A percentile compares a stretch with the other conserved stretches of the same genome.
phyloP scores from a whole-genome alignment of 2,329 filamentous ascomycete species.

The Sodiomyces alkalinus region DNA sequence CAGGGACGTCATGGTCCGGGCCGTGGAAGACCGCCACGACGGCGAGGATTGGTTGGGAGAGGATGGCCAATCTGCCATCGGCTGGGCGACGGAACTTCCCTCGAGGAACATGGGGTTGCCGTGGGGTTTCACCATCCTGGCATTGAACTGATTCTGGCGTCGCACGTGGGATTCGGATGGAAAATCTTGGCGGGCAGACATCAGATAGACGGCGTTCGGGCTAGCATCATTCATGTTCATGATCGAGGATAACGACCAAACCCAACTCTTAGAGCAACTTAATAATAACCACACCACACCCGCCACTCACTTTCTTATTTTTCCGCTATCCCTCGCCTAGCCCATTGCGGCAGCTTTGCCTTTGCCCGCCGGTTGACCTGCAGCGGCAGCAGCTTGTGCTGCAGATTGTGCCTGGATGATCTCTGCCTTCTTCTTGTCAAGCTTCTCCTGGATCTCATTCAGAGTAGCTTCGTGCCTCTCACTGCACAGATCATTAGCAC shows the following conservation, averaged over 20 bases:
- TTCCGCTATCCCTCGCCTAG: not conserved
- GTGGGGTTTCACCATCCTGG: slow-evolving; percentile 21
- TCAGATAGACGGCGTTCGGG: too few relatives aligned
- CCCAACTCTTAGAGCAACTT: too few relatives aligned
- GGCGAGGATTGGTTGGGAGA: slow-evolving; percentile 4
- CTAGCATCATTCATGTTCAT: too few relatives aligned
- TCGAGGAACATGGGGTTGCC: slow-evolving; percentile 20
- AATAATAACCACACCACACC: too few relatives aligned
- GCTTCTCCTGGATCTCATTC: slow-evolving; percentile 37
- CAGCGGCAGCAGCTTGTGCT: slow-evolving; percentile 25
- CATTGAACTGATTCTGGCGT: slow-evolving; percentile 20
- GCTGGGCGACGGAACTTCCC: slow-evolving; percentile 14
- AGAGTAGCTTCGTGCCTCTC: slow-evolving; percentile 33
- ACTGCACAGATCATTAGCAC: slow-evolving; percentile 8
- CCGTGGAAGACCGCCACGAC: slow-evolving; percentile 11
- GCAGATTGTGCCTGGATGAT: slow-evolving; percentile 41
- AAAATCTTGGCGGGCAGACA: not conserved
- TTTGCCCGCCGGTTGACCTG: too few relatives aligned
- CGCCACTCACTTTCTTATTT: not conserved
- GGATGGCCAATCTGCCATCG: slow-evolving; percentile 10
- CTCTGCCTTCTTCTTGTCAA: slow-evolving; percentile 43
- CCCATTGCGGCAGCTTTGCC: slow-evolving; percentile 11
- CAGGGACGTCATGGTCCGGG: slow-evolving; percentile 15
- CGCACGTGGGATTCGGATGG: not conserved
- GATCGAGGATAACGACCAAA: too few relatives aligned